Evolutionary conservation across 805 yeast genomes (phyloP), one percentile per base, ranked within the genome.

Genomic region (Suhomyces sp.): DNA sequence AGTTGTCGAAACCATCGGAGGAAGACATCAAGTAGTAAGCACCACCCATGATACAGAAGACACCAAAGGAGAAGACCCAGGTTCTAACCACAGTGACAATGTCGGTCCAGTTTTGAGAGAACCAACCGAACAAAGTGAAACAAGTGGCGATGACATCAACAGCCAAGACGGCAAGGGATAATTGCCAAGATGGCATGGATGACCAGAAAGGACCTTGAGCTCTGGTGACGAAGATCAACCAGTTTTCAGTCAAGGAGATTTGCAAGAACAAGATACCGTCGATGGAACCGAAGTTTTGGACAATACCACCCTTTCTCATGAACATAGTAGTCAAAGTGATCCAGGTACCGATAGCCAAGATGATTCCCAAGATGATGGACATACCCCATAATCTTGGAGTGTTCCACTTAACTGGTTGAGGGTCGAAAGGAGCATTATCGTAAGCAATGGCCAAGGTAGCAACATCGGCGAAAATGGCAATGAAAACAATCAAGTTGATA

Each of bases 161-260:
- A 69, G 77, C 76, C 71, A 89, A 81, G 65, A 90, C 97, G 66
- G 97, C 97, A 80, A 96, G 96, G 65, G 94, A 64, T 78, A 90
- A 84, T 82, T 90, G 96, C 97, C 97, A 91, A 47, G 97, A 91
- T 80, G 97, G 97, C 54, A 81, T 67, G 45, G 97, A 89, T 55
- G 97, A 87, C 97, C 97, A 91, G 94, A 91, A 91, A 70, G 97
- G 97, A 81, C 97, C 97, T 74, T 84, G 87, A 71, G 97, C 96
- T 82, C 97, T 86, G 68, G 97, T 90, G 71, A 91, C 81, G 88
- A 90, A 90, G 81, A 90, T 90, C 77, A 90, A 85, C 97, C 97
- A 90, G 82, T 91, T 90, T 82, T 90, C 97, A 74, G 97, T 89
- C 73, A 90, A 84, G 54, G 97, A 88, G 69, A 90, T 90, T 80